Evolutionary conservation across 2,329 filamentous ascomycete genomes (phyloP), one percentile per base, ranked within the genome.

Genomic region (Rhytidhysteron rufulum): DNA sequence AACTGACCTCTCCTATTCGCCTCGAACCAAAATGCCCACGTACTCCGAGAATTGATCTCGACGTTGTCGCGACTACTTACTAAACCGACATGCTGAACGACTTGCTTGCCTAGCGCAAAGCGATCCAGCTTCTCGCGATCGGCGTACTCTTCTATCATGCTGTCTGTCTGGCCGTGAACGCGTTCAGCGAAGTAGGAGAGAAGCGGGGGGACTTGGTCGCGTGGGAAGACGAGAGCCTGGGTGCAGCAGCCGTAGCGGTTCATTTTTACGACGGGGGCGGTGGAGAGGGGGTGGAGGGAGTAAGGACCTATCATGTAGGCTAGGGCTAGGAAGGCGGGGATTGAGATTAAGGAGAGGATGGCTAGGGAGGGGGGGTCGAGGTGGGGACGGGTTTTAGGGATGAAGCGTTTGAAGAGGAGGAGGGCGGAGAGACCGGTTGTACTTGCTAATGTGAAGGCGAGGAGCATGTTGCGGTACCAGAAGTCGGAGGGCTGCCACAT

Each of bases 141-240:
- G 10, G 45, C 48, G 30, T 44, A 48, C 35, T 51, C 40, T 24
- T 50, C 42, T n/a, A 49, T 43, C 32, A 51, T 25, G 6, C 39
- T 39, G 39, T 53, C 48, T 9, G 42, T 50, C 38, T 51, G 51
- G 2, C 51, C 51, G 4, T 41, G 39, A 4, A 41, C 46, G 15
- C 41, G 32, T 16, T 42, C 43, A 18, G 31, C 36, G 27, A 53
- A 27, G 29, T 40, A 47, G 9, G 42, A 25, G 6, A 43, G 34
- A 4, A 54, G 21, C 4, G 21, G 17, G 31, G 40, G 40, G 20
- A 34, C 37, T 19, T 46, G 35, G 34, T 33, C 18, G 40, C 47
- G 32, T 3, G 61, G 57, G 31, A 62, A 64, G 9, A 65, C 44
- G 11, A 63, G 39, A 1, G 50, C 61, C 46, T 66, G 62, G 2